Conservation (phyloP, 2,329 filamentous ascomycete species). For the Arthrobotrys megalospora region DNA sequence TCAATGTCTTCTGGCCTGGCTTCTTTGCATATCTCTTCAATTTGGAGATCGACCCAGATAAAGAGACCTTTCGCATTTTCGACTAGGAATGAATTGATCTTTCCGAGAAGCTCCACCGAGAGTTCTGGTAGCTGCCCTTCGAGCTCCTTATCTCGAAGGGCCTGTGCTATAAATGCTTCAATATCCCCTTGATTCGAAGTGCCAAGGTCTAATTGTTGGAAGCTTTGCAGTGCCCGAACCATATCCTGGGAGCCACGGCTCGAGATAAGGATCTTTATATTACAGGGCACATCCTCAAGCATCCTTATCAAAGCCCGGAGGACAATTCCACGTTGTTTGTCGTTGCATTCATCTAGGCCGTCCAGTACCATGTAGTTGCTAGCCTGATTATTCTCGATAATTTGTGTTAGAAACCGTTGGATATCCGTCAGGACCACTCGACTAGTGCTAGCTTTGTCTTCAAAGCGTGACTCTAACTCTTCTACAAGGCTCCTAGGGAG, state of each 20-base stretch:
- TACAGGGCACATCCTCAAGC: background rate
- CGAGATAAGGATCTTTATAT: constrained; percentile 65
- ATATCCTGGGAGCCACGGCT: constrained; percentile 63
- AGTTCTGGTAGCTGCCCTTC: constrained; percentile 46
- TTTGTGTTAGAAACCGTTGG: constrained; percentile 28
- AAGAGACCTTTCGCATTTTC: constrained; percentile 48
- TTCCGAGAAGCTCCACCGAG: background rate
- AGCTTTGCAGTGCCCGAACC: constrained; percentile 18
- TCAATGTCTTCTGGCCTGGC: constrained; percentile 39
- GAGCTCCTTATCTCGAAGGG: constrained; percentile 37
- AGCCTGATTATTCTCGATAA: constrained; percentile 18
- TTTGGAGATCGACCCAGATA: constrained; percentile 55
- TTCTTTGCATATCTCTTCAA: constrained; percentile 52
- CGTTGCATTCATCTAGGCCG: constrained; percentile 66
- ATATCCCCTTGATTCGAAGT: constrained; percentile 41
- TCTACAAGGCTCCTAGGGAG: constrained; percentile 12
- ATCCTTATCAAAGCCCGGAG: constrained; percentile 43
- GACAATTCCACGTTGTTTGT: constrained; percentile 62
- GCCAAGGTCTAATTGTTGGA: constrained; percentile 29
- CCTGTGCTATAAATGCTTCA: constrained; percentile 40
- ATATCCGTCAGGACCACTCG: constrained; percentile 12
- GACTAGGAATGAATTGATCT: constrained; percentile 16
- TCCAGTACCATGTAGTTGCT: constrained; percentile 66
- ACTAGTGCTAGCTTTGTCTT: constrained; percentile 37
- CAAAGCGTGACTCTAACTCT: constrained; percentile 47